Evolutionary conservation across 306 rosid genomes (phyloP).

Genomic region (Vigna mungo): DNA sequence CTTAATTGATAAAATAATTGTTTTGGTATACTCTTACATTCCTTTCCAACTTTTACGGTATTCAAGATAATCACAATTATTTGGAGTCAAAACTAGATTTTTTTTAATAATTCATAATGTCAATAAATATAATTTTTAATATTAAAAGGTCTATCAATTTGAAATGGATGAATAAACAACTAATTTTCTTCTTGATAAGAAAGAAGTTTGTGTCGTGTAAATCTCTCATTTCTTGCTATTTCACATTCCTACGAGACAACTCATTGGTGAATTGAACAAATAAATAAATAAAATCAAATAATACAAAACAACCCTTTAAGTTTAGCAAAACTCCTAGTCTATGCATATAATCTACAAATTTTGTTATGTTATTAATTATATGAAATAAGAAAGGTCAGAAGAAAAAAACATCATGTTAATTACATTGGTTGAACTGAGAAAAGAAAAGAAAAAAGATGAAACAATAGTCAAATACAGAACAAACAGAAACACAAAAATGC

Average conservation of each 20-base stretch:
- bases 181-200: constrained; percentile 1
- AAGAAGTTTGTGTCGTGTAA: not conserved
- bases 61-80: too few relatives aligned
- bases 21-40: not conserved
- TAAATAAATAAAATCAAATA: too few relatives aligned
- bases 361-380: not conserved
- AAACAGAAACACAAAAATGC: constrained; percentile 16
- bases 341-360: not conserved
- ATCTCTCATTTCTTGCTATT: not conserved
- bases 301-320: not conserved
- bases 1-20: too few relatives aligned
- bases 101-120: too few relatives aligned
- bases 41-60: too few relatives aligned
- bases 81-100: not conserved
- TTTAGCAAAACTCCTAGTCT: not conserved
- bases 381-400: not conserved
- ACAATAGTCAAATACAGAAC: too few relatives aligned
- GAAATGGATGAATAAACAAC: not conserved
- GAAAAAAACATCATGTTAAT: not conserved
- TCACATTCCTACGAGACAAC: too few relatives aligned
- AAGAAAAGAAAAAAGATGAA: too few relatives aligned
- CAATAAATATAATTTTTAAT: too few relatives aligned
- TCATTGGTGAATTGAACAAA: too few relatives aligned
- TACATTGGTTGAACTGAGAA: not conserved
- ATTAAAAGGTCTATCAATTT: not conserved